phyloP scores from a whole-genome alignment of 2,329 filamentous ascomycete species.

The Fusarium pseudograminearum region DNA sequence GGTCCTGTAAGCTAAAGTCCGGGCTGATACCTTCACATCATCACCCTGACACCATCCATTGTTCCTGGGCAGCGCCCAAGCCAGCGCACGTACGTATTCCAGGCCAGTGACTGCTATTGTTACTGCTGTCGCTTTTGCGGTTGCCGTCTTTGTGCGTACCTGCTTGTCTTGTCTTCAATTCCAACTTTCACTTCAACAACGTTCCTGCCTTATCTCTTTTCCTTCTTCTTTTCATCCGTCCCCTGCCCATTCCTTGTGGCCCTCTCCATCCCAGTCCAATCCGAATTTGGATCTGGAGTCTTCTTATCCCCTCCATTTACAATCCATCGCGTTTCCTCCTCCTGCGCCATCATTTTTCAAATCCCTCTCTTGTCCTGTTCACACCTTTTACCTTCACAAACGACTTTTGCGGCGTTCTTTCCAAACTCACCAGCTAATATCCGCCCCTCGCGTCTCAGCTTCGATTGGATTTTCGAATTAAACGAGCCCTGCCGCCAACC shows the following conservation, averaged over 20 bases:
- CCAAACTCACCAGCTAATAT: constrained; percentile 29
- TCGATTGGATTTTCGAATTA: constrained; percentile 38
- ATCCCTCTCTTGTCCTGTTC: constrained; percentile 25
- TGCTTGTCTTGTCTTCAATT: constrained; percentile 21
- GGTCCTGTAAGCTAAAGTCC: constrained; percentile 39
- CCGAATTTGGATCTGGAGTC: constrained; percentile 34
- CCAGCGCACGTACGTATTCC: constrained; percentile 43
- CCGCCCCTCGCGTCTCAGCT: constrained; percentile 31
- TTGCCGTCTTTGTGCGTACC: constrained; percentile 12
- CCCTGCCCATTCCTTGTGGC: constrained; percentile 36
- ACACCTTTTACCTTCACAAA: constrained; percentile 18
- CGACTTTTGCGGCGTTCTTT: constrained; percentile 17
- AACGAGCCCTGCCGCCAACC: constrained; percentile 37
- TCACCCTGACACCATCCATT: constrained; percentile 45
- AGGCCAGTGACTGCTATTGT: constrained; percentile 10
- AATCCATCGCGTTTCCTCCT: constrained; percentile 34
- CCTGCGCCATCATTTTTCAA: constrained; percentile 36
- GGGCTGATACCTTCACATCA: constrained; percentile 38
- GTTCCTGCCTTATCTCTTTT: constrained; percentile 34
- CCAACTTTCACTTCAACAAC: constrained; percentile 32
- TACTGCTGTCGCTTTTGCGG: constrained; percentile 4
- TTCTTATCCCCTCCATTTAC: constrained; percentile 37
- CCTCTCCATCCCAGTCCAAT: constrained; percentile 36
- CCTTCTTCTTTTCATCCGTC: constrained; percentile 34
- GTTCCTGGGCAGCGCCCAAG: constrained; percentile 9